Base-by-base conservation (phyloP, 1,284 basidiomycete genomes). In the Kwoniella shivajii region DNA sequence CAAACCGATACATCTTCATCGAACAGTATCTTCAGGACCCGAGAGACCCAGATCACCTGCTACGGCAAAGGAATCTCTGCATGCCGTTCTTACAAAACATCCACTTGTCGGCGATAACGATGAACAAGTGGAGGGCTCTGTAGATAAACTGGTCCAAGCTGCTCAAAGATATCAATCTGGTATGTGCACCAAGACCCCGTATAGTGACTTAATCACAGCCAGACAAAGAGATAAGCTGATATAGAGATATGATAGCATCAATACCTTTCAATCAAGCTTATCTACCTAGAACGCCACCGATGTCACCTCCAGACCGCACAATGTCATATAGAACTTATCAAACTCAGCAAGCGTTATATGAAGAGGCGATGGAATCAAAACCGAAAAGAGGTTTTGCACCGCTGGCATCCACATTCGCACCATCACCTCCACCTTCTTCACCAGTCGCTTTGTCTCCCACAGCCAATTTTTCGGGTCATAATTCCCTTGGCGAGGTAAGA, bases 41-140 rank as follows among this genome's bases (percentile, higher is more conserved):
- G 26, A 49, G 27, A 26, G 46, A 49, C 45, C 46, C 4, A 54
- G 47, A 24, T 54, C 52, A 14, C 46, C 53, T 18, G 49, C 37
- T 20, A 49, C 53, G 4, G 53, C 53, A 1, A 33, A 11, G 37
- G 53, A 48, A 20, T 49, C 46, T 9, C 20, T 55, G 31, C 34
- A 43, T 7, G 39, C 27, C 6, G 46, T 55, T 5, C 31, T 55
- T 3, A 20, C 18, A 2, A 31, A 39, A 34, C 37, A 49, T 27
- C n/a, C 41, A 16, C 10, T 22, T 2, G 33, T 14, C 9, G 49
- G 42, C 13, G 49, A 41, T 27, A 30, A 14, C 14, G 44, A 54
- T 6, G 44, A 38, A 10, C 16, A 46, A 22, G 18, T 16, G n/a
- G 37, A 45, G 10, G 43, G 36, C 20, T 51, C 53, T 1, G 20